Evolutionary conservation across 2,329 filamentous ascomycete genomes (phyloP), one percentile per base, ranked within the genome.

Genomic region (Mycosphaerelloides madeirae): DNA sequence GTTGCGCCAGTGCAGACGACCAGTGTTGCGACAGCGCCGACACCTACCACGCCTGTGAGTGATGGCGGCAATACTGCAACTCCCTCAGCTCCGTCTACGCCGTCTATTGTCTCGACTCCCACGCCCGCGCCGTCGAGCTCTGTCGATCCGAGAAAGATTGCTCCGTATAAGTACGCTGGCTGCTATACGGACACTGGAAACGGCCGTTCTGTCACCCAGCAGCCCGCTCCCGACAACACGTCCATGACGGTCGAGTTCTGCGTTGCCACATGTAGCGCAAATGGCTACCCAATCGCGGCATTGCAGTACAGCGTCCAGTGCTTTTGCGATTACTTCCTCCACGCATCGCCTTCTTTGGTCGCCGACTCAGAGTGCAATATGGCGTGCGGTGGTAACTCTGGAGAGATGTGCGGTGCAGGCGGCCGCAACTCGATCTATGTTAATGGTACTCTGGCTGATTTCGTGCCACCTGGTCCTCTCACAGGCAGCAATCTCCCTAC

Each of bases 251-350:
- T 49, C 45, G 59, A 41, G 33, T 61, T 25, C 12, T 65, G 64
- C 42, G 55, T 62, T 19, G 36, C 47, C 16, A 47, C 46, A 34
- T 65, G 64, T 38, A 48, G 48, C 13, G 39, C 42, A 3, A 48
- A 52, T 6, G 63, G 64, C 7, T 67, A 61, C 48, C 52, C 49
- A 6, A 58, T 65, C 25, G 63, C 64, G 15, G 64, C 62, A 14
- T 48, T 63, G 29, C 58, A 65, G 34, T 65, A 56, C 32, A 54
- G 53, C 0, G 47, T 43, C 13, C 51, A 65, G 39, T 66, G 64
- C 49, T 66, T 52, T 52, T 66, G 64, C 43, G 63, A 60, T 13
- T 57, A 62, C 39, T 43, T 43, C 6, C 31, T 66, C 6, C 54
- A 47, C 32, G 55, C 53, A 15, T 55, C 51, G 16, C 50, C 63